Conservation (phyloP, 305 asterid genomes). For the Fraxinus latifolia region DNA sequence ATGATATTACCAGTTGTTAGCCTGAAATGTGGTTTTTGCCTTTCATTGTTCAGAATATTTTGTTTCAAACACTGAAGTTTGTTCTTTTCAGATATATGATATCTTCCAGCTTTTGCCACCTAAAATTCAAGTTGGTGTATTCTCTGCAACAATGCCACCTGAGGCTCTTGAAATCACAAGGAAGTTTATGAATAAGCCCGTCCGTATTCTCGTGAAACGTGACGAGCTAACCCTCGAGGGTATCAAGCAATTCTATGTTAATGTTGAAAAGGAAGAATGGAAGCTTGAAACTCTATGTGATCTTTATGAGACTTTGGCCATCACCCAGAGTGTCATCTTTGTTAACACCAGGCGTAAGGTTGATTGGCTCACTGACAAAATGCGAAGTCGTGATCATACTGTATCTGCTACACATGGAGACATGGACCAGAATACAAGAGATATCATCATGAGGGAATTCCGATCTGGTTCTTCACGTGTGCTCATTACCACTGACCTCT, state of each 20-base stretch:
- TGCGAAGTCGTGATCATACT: constrained; percentile 19
- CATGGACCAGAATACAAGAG: constrained; percentile 9
- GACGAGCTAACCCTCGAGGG: constrained; percentile 20
- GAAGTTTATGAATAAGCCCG: constrained; percentile 4
- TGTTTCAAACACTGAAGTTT: background rate
- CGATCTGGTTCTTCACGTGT: constrained; percentile 24
- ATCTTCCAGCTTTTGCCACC: constrained; percentile 15
- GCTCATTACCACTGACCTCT: constrained; percentile 18
- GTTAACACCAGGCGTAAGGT: constrained; percentile 23
- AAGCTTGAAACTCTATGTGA: constrained; percentile 20
- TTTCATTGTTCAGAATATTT: background rate
- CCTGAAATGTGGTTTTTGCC: background rate
- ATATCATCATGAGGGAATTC: constrained; percentile 13
- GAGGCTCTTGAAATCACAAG: constrained; percentile 3
- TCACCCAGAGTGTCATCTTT: constrained; percentile 24
- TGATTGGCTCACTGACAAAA: constrained; percentile 19
- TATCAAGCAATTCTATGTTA: constrained; percentile 10
- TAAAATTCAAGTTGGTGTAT: constrained; percentile 11
- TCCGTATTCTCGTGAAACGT: constrained; percentile 17
- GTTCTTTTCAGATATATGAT: constrained; percentile 11
- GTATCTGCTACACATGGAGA: constrained; percentile 8
- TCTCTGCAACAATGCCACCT: constrained; percentile 5
- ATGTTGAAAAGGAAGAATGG: constrained; percentile 11
- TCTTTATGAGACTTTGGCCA: constrained; percentile 16
- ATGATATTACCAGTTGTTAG: background rate